Evolutionary conservation across 352 stramenopile species (phyloP).

Genomic region (Lagenidium sp.): DNA sequence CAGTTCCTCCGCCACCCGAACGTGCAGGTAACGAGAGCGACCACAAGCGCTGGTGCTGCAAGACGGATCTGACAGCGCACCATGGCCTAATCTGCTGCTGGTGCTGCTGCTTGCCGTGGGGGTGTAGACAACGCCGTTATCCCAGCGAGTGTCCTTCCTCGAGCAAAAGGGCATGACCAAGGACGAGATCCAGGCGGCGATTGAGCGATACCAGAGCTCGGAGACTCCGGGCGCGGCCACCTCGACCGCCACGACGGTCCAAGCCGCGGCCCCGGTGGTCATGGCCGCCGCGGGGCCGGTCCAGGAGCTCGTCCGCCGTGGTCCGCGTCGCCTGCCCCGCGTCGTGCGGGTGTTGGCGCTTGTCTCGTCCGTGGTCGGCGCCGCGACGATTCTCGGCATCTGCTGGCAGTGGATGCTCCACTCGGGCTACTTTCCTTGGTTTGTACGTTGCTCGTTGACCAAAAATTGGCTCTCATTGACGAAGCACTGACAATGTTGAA

Average conservation of each 20-base stretch:
- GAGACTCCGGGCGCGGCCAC: slow-evolving; percentile 4
- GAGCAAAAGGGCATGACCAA: slow-evolving; percentile 78
- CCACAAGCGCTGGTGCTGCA: no score
- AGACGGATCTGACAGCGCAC: no score
- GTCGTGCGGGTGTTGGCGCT: slow-evolving; percentile 61
- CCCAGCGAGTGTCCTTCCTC: slow-evolving; percentile 67
- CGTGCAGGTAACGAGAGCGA: slow-evolving; percentile 77
- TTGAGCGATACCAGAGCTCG: slow-evolving; percentile 30
- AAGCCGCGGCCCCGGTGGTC: slow-evolving; percentile 31
- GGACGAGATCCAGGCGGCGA: slow-evolving; percentile 67
- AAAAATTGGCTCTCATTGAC: neutral
- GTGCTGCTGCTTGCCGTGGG: neutral
- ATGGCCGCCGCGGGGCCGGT: slow-evolving; percentile 28
- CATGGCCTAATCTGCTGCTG: no score
- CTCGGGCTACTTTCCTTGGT: slow-evolving; percentile 55
- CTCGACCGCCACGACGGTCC: neutral
- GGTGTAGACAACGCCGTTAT: slow-evolving; percentile 45
- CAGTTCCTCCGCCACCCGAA: slow-evolving; percentile 77
- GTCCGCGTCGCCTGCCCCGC: slow-evolving; percentile 28
- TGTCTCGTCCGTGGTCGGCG: slow-evolving; percentile 59
- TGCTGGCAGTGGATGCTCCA: slow-evolving; percentile 72
- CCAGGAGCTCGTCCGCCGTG: slow-evolving; percentile 28
- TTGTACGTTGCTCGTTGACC: slow-evolving; percentile 23
- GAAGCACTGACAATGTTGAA: no score
- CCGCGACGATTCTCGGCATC: slow-evolving; percentile 58